These are phyloP conservation scores for Xylaria grammica DNA, from an alignment of 495 filamentous ascomycete genomes.

Conservation along the genomic window DNA sequence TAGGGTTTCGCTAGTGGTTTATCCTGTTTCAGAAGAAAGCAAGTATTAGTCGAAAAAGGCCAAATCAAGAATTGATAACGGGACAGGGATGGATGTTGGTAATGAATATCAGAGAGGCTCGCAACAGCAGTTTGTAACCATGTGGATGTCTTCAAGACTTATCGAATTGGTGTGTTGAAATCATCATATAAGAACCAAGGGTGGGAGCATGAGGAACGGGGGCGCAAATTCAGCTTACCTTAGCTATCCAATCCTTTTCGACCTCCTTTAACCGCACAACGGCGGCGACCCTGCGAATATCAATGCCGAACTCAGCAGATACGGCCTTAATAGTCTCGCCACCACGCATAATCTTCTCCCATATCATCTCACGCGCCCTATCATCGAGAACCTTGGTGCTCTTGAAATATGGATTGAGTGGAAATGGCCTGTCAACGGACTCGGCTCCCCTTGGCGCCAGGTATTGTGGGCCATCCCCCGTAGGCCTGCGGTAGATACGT, in stretches of 20 bases:
- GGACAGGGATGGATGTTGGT: conserved; percentile 7
- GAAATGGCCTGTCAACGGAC: conserved; percentile 62
- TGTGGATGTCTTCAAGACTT: conserved; percentile 97
- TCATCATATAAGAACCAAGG: conserved; percentile 51
- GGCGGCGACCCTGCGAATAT: conserved; percentile 86
- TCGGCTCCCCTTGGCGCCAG: conserved; percentile 18
- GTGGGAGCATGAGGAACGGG: conserved; percentile 25
- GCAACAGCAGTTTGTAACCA: conserved; percentile 72
- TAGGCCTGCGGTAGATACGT: conserved; percentile 57
- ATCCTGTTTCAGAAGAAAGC: conserved; percentile 54
- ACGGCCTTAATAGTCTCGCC: conserved; percentile 76
- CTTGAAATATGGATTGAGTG: conserved; percentile 71
- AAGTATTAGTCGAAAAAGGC: conserved; percentile 18
- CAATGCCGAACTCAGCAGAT: conserved; percentile 76
- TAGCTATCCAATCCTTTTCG: conserved; percentile 74
- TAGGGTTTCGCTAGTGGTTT: conserved; percentile 80
- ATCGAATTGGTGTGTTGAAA: conserved; percentile 71
- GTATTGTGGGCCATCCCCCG: conserved; percentile 70
- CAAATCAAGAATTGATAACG: conserved; percentile 14
- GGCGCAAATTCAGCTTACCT: conserved; percentile 63
- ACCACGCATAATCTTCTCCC: conserved; percentile 63
- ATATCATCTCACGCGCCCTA: conserved; percentile 75
- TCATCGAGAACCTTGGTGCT: conserved; percentile 80
- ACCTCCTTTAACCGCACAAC: conserved; percentile 86
- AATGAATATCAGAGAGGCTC: conserved; percentile 52